Evolutionary conservation across 2,329 filamentous ascomycete genomes (phyloP).

Genomic region (Aspergillus sp.): DNA sequence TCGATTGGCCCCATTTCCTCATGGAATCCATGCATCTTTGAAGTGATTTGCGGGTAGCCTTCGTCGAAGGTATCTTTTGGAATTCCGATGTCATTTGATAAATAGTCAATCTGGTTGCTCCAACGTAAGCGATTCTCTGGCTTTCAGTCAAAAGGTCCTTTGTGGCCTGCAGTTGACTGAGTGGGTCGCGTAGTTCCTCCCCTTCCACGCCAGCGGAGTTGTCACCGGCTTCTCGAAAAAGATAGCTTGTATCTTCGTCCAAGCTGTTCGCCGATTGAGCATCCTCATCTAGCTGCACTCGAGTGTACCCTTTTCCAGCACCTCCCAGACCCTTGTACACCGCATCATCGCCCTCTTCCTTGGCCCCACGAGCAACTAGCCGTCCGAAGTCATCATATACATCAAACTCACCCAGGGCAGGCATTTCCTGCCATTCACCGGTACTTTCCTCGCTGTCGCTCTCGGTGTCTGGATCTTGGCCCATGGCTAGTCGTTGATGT

Average conservation of each 20-base stretch:
- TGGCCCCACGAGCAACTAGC: conserved; percentile 75
- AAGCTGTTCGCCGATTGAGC: conserved; percentile 89
- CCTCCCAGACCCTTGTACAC: conserved; percentile 76
- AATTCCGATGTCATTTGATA: conserved; percentile 69
- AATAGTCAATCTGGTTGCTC: conserved; percentile 76
- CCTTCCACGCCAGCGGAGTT: conserved; percentile 63
- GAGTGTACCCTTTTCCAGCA: conserved; percentile 90
- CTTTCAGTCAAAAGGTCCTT: conserved; percentile 94
- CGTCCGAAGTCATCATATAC: conserved; percentile 93
- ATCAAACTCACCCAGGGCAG: conserved; percentile 84
- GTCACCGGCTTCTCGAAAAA: conserved; percentile 71
- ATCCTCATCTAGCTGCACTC: conserved; percentile 93
- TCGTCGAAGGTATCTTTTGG: conserved; percentile 56
- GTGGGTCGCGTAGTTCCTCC: conserved; percentile 77
- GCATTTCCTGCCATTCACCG: conserved; percentile 90
- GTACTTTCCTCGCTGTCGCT: conserved; percentile 55
- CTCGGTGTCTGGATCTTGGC: conserved; percentile 28
- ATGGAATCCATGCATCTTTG: conserved; percentile 68
- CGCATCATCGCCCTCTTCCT: conserved; percentile 64
- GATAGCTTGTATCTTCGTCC: conserved; percentile 94
- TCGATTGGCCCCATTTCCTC: conserved; percentile 96
- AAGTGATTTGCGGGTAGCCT: conserved; percentile 66
- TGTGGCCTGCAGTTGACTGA: conserved; percentile 90
- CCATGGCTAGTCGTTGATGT: conserved; percentile 69
- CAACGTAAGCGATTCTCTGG: conserved; percentile 93